Evolutionary conservation across 306 rosid genomes (phyloP).

Genomic region (Prunus kanzakura): DNA sequence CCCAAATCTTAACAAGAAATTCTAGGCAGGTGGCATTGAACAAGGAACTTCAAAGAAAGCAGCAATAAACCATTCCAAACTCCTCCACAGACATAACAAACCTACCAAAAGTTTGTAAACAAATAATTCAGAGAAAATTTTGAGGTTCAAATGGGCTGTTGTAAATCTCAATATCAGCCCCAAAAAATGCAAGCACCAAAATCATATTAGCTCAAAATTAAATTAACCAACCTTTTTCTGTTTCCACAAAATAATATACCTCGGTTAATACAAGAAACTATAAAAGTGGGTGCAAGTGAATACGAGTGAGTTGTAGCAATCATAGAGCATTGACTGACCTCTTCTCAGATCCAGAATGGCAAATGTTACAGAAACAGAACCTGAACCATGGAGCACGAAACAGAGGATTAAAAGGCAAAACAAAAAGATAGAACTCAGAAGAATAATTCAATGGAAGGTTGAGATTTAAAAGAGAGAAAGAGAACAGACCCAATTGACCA

Average conservation of each 20-base stretch:
- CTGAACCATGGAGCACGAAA: slow-evolving; percentile 8
- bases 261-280: neutral
- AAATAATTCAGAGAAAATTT: neutral
- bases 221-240: neutral
- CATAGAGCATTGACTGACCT: slow-evolving; percentile 15
- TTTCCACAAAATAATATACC: neutral
- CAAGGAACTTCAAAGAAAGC: neutral
- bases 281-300: neutral
- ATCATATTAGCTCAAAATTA: neutral
- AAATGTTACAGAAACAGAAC: slow-evolving; percentile 7
- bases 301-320: neutral
- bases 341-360: slow-evolving; percentile 29
- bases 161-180: neutral
- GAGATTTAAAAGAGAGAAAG: neutral
- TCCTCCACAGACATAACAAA: neutral
- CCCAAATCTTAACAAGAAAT: neutral
- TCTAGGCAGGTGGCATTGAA: neutral
- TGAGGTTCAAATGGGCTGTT: neutral
- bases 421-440: neutral
- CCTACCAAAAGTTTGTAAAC: neutral
- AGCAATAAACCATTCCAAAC: neutral
- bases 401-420: neutral
- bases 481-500: neutral
- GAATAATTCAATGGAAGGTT: neutral
- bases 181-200: neutral